Base-by-base conservation (phyloP, 2,329 filamentous ascomycete species). In the Aspergillus sp. region DNA sequence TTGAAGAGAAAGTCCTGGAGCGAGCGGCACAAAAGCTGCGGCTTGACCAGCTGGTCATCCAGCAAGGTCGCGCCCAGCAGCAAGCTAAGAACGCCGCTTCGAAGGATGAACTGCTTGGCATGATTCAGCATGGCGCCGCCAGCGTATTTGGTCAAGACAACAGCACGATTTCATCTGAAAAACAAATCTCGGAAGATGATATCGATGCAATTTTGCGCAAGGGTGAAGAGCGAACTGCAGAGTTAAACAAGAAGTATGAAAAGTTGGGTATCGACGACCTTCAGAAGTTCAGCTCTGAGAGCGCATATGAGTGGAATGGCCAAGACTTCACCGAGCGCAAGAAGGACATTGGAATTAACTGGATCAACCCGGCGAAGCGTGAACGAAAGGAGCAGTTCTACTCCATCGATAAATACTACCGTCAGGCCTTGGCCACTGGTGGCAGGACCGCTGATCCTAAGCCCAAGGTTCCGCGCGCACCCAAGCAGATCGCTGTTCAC, bases 51-150 rank as follows among this genome's bases (percentile, higher is more conserved):
- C 79, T 98, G 19, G 93, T 98, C 59, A 98, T 98, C 60, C 93
- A 98, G 63, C 93, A 98, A 74, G 93, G 93, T 15, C 88, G 93
- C 53, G 85, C 91, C 43, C 93, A 97, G 67, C 86, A 86, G 54
- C 89, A 90, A 46, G 85, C 85, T 17, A 96, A 96, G 75, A 86
- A 88, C 43, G 89, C 90, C 6, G 89, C 90, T 0, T 95, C 90
- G 53, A 98, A 98, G 71, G 93, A 97, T 53, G 93, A 98, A 62
- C 80, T 98, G 38, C 75, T 98, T 41, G 93, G 83, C 53, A 98
- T 98, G 93, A 98, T 98, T 62, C 93, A 98, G 67, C 93, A 98
- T 62, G 93, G 93, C 52, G 93, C 94, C n/a, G 89, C 94, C 65
- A 89, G 88, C 57, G 86, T 98, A 0, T 97, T 98, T 72, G 79